Evolutionary conservation across 2,329 filamentous ascomycete species (phyloP).

Genomic region (Exophiala dermatitidis): DNA sequence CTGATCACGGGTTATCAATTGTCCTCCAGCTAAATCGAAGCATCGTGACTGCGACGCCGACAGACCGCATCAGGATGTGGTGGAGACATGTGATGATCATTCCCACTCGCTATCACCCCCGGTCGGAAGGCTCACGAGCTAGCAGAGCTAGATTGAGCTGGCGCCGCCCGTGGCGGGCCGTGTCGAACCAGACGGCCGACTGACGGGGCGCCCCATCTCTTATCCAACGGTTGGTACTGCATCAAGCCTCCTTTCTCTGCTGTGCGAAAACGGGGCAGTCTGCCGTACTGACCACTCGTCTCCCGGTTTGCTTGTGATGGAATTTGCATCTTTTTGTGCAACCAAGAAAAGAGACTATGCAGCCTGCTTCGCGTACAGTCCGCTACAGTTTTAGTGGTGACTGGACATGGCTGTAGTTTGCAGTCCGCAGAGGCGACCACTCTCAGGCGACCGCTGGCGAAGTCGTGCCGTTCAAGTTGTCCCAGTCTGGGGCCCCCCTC

Average conservation of each 20-base stretch:
- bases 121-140: not conserved
- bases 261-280: conserved; percentile 6
- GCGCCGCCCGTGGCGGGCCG: not conserved
- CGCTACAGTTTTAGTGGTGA: not conserved
- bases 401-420: not conserved
- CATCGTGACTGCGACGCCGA: not conserved
- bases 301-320: not conserved
- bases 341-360: not conserved
- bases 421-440: not conserved
- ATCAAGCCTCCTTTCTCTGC: not conserved
- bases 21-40: not conserved
- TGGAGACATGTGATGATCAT: not conserved
- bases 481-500: not conserved
- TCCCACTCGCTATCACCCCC: not conserved
- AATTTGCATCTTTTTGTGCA: not conserved
- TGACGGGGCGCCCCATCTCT: not conserved
- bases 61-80: not conserved
- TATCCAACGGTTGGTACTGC: too few species aligned
- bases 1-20: not conserved
- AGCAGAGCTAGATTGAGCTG: not conserved
- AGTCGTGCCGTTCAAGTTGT: not conserved
- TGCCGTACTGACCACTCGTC: not conserved
- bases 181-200: not conserved
- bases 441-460: not conserved
- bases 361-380: not conserved